Evolutionary conservation across 164 flowering plant genomes (phyloP), one percentile per base, ranked within the genome.

Genomic region (Tetracentron sinense): DNA sequence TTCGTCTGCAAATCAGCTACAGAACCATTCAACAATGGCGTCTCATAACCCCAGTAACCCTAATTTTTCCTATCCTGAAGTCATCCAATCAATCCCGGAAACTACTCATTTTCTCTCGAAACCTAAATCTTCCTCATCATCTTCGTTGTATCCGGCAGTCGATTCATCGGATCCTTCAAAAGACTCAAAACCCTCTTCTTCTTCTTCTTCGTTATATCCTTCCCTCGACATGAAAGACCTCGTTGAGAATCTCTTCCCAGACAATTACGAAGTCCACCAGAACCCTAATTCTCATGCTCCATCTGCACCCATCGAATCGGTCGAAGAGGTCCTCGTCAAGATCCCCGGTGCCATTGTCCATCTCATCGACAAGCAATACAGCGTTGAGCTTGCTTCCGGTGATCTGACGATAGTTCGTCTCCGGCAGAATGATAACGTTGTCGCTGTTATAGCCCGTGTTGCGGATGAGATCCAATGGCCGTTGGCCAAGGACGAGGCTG

Each of bases 171-270:
- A 72, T 33, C 77, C 77, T 6, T 21, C 28, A 52, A 14, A 46
- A 1, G 59, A 68, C 27, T 25, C 63, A 11, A 29, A 71, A 7
- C 35, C 69, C 6, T 69, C 80, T n/a, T 58, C n/a, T n/a, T n/a
- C n/a, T n/a, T n/a, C n/a, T n/a, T n/a, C n/a, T n/a, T n/a, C n/a
- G 44, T 10, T 10, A 33, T 82, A 84, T 58, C 86, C 84, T 7
- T 31, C 75, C 23, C 4, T 85, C 28, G 78, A 82, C 38, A 69
- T 66, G 72, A 42, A 46, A 1, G 82, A 81, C 27, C 72, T 81
- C 29, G 75, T 56, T 59, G 78, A 77, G 19, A 74, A 80, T 30
- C 76, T 80, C 46, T 77, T 84, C 63, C 84, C 82, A 0, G 71
- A 74, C 12, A 2, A 23, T 8, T 29, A 33, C 33, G 62, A 56